Conservation (phyloP, 768 basidiomycete genomes). For the Dictyophora rubrovolvata region DNA sequence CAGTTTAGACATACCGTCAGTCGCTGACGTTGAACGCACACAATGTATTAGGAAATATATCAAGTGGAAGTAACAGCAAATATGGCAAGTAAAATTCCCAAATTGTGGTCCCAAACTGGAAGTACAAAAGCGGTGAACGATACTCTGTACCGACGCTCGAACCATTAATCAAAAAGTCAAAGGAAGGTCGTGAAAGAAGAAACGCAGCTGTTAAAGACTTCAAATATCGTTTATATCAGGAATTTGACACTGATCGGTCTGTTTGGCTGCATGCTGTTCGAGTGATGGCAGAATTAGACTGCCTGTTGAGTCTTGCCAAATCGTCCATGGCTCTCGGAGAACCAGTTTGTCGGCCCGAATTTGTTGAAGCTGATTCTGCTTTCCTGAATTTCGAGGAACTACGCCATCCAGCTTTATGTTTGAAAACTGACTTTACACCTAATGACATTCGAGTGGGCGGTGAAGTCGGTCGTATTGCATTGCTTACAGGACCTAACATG, state of each 20-base stretch:
- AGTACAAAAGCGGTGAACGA: slow-evolving; percentile 72
- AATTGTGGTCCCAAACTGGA: slow-evolving; percentile 72
- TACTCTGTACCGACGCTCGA: slow-evolving; percentile 71
- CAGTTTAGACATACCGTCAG: background rate
- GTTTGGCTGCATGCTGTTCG: slow-evolving; percentile 78
- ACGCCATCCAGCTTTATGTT: slow-evolving; percentile 77
- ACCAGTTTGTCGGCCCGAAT: slow-evolving; percentile 85
- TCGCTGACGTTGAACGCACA: background rate
- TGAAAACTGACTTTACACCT: slow-evolving; percentile 73
- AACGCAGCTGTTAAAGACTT: slow-evolving; percentile 74
- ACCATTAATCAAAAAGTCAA: slow-evolving; percentile 64
- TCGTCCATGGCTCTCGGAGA: slow-evolving; percentile 84
- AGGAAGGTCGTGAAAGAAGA: slow-evolving; percentile 89
- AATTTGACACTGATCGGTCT: slow-evolving; percentile 73
- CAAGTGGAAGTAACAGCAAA: slow-evolving; percentile 62
- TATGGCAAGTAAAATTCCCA: slow-evolving; percentile 55
- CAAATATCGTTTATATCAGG: slow-evolving; percentile 63
- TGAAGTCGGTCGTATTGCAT: slow-evolving; percentile 59
- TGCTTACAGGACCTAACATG: slow-evolving; percentile 89
- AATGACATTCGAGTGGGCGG: slow-evolving; percentile 86
- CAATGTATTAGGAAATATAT: slow-evolving; percentile 74
- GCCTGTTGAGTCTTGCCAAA: slow-evolving; percentile 84
- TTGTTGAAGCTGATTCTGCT: slow-evolving; percentile 71
- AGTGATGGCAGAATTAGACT: slow-evolving; percentile 91
- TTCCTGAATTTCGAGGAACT: slow-evolving; percentile 83